A percentile compares a stretch with the other conserved stretches of the same genome.
Conservation (phyloP, 345 rosid species). For the Gossypium turneri region DNA sequence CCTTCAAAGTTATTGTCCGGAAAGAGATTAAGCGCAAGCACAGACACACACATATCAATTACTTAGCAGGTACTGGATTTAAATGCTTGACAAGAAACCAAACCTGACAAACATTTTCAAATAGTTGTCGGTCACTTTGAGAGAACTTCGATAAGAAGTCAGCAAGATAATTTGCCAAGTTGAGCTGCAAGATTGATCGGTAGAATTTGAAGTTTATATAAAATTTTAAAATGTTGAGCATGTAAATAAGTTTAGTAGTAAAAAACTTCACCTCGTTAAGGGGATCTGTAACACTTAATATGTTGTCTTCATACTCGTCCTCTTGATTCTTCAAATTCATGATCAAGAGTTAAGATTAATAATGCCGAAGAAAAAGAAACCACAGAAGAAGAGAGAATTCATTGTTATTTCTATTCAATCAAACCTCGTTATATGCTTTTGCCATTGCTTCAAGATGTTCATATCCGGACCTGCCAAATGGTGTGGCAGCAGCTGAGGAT, state of each 20-base stretch:
- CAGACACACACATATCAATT: background rate
- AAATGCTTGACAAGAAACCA: conserved; percentile 11
- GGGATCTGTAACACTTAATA: conserved; percentile 48
- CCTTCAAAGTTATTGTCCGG: background rate
- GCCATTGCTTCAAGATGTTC: conserved; percentile 86
- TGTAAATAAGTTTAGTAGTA: background rate
- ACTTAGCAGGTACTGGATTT: background rate
- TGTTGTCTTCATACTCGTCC: conserved; percentile 54
- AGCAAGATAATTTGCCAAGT: conserved; percentile 59
- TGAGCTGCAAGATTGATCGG: conserved; percentile 46
- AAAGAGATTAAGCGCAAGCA: background rate
- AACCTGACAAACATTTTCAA: conserved; percentile 74
- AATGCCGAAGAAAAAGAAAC: background rate
- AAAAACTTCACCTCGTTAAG: conserved; percentile 57
- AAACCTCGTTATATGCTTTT: conserved; percentile 56
- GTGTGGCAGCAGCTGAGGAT: conserved; percentile 39
- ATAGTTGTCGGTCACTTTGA: conserved; percentile 41
- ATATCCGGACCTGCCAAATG: conserved; percentile 52
- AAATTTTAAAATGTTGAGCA: background rate
- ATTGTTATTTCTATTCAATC: background rate
- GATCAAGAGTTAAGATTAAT: conserved; percentile 7
- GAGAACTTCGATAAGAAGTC: conserved; percentile 62
- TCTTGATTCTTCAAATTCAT: conserved; percentile 46
- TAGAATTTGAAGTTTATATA: background rate
- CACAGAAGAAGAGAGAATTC: background rate